Evolutionary conservation across 306 rosid genomes (phyloP), one percentile per base, ranked within the genome.

Genomic region (Vicia sativa): DNA sequence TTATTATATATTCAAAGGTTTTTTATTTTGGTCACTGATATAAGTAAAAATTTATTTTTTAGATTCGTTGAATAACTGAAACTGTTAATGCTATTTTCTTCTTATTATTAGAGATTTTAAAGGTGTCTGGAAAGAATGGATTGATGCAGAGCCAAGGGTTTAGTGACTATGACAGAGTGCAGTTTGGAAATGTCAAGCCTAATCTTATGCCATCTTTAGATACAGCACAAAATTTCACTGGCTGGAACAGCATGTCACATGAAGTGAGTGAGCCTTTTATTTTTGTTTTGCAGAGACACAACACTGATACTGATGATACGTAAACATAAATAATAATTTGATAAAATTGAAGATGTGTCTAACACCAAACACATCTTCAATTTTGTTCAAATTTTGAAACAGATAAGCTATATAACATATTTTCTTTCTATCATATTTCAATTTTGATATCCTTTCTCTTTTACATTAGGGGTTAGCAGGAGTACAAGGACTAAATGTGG

Each of bases 81-180:
- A n/a, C n/a, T n/a, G n/a, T n/a, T n/a, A n/a, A n/a, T n/a, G n/a
- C n/a, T n/a, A n/a, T n/a, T n/a, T n/a, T n/a, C n/a, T n/a, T n/a
- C n/a, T n/a, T n/a, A n/a, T n/a, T 31, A 48, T 37, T 83, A 84
- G 88, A 84, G 78, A 84, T 84, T 69, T 49, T 81, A 60, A 76
- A 81, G 52, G 82, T 61, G 73, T 78, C 88, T 42, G 86, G 86
- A 11, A 84, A 80, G 83, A 78, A 49, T 64, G 88, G 85, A 75
- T 29, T 78, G 78, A 54, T 78, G 72, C 78, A 78, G 70, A 84
- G 76, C 67, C 82, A 75, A 68, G 86, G 80, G 16, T 44, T 68
- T 61, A 61, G 74, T 54, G 85, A 81, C 71, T 72, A 68, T 14
- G 86, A 84, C 58, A 78, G 82, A 78, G 56, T 78, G 73, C 85